Conservation (phyloP, 768 basidiomycete genomes). For the Calocybe gangraenosa region DNA sequence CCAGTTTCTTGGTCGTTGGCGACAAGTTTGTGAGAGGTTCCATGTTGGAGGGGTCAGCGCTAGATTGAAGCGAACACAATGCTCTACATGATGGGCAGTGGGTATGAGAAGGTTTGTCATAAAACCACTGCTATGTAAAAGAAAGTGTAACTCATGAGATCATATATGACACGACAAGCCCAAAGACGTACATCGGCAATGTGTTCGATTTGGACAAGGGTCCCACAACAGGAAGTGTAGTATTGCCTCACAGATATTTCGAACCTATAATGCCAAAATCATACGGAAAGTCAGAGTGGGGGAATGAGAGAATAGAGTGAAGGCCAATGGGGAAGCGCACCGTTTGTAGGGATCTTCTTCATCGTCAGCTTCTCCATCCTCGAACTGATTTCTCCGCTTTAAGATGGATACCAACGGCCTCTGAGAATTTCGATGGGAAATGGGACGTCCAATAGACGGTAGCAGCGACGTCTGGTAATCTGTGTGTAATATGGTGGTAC, state of each 20-base stretch:
- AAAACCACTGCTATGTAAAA: slow-evolving; percentile 12
- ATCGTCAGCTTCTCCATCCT: neutral
- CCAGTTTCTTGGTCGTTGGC: neutral
- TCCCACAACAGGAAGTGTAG: slow-evolving; percentile 11
- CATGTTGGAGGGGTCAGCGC: neutral
- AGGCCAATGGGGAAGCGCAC: too few relatives aligned
- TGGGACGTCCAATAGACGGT: neutral
- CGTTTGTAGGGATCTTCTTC: neutral
- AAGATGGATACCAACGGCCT: slow-evolving; percentile 8
- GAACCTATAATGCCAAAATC: slow-evolving; percentile 7
- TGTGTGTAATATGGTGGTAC: too few relatives aligned
- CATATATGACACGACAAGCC: neutral
- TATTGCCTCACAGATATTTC: slow-evolving; percentile 16
- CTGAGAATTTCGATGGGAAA: slow-evolving; percentile 7
- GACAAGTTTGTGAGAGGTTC: too few relatives aligned
- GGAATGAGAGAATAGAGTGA: neutral
- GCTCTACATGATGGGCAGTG: slow-evolving; percentile 15
- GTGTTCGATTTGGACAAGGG: slow-evolving; percentile 13
- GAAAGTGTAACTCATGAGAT: neutral
- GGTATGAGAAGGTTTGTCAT: slow-evolving; percentile 8
- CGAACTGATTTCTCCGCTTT: slow-evolving; percentile 1
- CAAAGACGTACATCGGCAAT: slow-evolving; percentile 12
- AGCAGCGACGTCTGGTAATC: too few relatives aligned
- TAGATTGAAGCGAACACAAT: slow-evolving; percentile 5
- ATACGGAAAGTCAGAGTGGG: neutral